These are phyloP conservation scores for Leccinum griseonigrum DNA, from an alignment of 1,284 basidiomycete genomes.

Conservation along the genomic window DNA sequence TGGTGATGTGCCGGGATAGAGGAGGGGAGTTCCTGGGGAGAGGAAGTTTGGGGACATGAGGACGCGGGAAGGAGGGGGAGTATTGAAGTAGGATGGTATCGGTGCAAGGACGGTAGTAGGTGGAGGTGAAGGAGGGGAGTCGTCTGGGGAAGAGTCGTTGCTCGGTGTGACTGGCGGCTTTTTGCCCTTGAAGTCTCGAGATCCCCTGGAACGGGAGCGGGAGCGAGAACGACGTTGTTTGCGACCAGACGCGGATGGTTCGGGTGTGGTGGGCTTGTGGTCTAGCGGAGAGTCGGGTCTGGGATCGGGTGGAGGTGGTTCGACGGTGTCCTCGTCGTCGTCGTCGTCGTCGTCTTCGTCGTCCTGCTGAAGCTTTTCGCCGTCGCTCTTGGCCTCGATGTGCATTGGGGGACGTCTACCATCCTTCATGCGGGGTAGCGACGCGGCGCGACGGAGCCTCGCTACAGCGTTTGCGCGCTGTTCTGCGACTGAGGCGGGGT, in stretches of 20 bases:
- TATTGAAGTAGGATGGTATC: conserved; percentile 58
- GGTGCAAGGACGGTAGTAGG: conserved; percentile 55
- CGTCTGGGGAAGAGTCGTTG: conserved; percentile 70
- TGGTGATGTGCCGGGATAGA: conserved; percentile 62
- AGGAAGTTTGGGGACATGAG: conserved; percentile 54
- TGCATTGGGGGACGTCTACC: conserved; percentile 83
- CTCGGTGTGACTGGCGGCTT: conserved; percentile 46
- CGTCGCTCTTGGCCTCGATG: conserved; percentile 72
- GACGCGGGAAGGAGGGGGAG: conserved; percentile 47
- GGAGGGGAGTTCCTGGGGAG: conserved; percentile 47
- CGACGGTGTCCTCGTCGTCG: conserved; percentile 32
- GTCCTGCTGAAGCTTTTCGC: conserved; percentile 47
- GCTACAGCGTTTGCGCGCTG: conserved; percentile 83
- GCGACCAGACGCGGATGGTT: conserved; percentile 39
- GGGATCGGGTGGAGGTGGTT: conserved; percentile 20
- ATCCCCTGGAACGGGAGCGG: conserved; percentile 71
- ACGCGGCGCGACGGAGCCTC: conserved; percentile 86
- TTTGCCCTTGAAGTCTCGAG: conserved; percentile 69
- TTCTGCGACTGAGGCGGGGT: conserved; percentile 54
- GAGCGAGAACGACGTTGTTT: conserved; percentile 62
- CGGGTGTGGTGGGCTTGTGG: conserved; percentile 32
- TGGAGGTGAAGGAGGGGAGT: conserved; percentile 40
- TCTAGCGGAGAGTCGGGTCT: conserved; percentile 19
- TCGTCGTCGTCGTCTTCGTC: conserved; percentile 44
- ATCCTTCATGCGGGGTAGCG: conserved; percentile 84